Base-by-base conservation (phyloP, 2,329 filamentous ascomycete genomes). In the Colletotrichum eremochloae region DNA sequence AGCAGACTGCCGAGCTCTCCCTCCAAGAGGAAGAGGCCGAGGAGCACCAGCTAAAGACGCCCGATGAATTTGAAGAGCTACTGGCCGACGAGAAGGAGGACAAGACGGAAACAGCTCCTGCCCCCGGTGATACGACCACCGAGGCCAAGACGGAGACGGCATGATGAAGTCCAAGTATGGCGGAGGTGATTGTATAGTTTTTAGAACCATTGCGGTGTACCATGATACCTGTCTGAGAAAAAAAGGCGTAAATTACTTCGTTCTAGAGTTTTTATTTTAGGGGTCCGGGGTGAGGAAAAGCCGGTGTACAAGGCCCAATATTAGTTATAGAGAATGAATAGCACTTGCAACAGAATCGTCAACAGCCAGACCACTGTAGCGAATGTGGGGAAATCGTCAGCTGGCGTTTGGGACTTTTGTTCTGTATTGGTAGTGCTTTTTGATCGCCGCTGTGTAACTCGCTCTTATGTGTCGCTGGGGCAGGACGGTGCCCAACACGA, bases 161-260 rank as follows among this genome's bases (percentile, higher is more conserved):
- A 65, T 69, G 20, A 72, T 42, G 11, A 44, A 57, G 55, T 56
- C 38, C 11, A 63, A 50, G 60, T 38, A 31, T n/a, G 46, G 66
- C 40, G 58, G 31, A 53, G 48, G 50, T 42, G 61, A 60, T 15
- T 73, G 62, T 73, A 63, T 57, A 66, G 67, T 73, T 72, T 72
- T 66, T 44, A 57, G 67, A 72, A 63, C 67, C 33, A 73, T 73
- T 72, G 60, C 67, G 67, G 44, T 73, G 71, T 73, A 57, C 44
- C 67, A 73, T 73, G 71, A 73, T 73, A 73, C 71, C 71, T 73
- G 71, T 71, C 66, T 60, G 66, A 72, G 55, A 36, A 64, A 64
- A 69, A 68, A 69, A 72, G 71, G 71, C 68, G 71, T 71, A 73
- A 69, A 63, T 67, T 71, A 63, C 67, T 73, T 73, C 63, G 48